These are phyloP conservation scores for Arachis hypogaea DNA, from an alignment of 306 rosid species.

Conservation along the genomic window DNA sequence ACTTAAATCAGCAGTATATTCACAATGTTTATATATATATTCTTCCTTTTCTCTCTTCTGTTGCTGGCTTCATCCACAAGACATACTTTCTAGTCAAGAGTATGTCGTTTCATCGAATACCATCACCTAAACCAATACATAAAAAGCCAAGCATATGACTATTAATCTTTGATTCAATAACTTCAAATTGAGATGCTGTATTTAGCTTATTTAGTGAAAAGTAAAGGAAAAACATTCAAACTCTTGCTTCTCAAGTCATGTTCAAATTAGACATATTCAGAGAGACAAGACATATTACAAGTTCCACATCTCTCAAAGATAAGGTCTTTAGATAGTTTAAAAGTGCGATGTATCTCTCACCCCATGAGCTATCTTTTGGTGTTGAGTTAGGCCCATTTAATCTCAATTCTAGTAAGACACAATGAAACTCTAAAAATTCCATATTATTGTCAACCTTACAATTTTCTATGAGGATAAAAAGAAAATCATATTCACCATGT, in stretches of 20 bases:
- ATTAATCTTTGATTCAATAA: constrained; percentile 11
- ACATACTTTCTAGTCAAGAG: constrained; percentile 47
- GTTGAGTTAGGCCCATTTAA: too few species aligned
- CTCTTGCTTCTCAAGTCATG: constrained; percentile 3
- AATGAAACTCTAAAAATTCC: too few species aligned
- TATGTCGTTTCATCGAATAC: constrained; percentile 81
- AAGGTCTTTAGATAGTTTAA: too few species aligned
- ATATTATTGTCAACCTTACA: too few species aligned
- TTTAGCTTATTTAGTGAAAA: constrained; percentile 25
- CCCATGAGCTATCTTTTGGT: too few species aligned
- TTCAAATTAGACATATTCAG: background rate
- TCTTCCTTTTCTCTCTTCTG: constrained; percentile 41
- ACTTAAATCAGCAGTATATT: constrained; percentile 57
- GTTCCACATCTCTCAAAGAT: too few species aligned
- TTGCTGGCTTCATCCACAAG: constrained; percentile 61
- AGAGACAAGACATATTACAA: too few species aligned
- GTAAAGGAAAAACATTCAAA: constrained; percentile 2
- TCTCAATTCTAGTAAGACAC: too few species aligned
- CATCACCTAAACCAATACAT: constrained; percentile 64
- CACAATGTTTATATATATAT: constrained; percentile 45
- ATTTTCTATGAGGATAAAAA: too few species aligned
- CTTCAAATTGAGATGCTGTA: background rate
- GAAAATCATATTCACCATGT: too few species aligned
- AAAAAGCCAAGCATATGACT: background rate
- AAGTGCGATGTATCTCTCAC: too few species aligned